phyloP scores from a whole-genome alignment of 176 grass and related monocot genomes.

The Cenchrus purpureus region DNA sequence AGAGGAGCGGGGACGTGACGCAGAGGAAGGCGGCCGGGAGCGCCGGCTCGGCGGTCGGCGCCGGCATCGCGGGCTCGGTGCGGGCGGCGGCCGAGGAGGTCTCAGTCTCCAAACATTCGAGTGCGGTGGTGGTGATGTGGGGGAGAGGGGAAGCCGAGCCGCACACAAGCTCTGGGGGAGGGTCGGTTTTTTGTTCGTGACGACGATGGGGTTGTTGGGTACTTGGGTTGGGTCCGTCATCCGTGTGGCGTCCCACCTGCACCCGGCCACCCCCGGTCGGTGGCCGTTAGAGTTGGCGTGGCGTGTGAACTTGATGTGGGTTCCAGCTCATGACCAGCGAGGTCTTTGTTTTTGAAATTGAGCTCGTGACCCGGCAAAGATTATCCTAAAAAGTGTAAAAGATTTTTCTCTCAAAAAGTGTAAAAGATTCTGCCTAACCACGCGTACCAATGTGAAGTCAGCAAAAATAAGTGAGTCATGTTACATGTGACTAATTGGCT shows the following conservation, averaged over 20 bases:
- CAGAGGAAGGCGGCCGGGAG: conserved; percentile 50
- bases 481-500: conserved; percentile 25
- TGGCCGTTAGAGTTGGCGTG: conserved; percentile 16
- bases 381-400: neutral
- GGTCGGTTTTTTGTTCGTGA: conserved; percentile 27
- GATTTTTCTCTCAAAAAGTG: neutral
- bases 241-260: neutral
- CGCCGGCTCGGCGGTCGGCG: conserved; percentile 38
- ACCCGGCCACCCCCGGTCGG: conserved; percentile 11
- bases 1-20: conserved; percentile 47
- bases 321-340: neutral
- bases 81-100: conserved; percentile 11
- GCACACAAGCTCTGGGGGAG: conserved; percentile 33
- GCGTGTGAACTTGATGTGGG: conserved; percentile 26
- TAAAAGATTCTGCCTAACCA: conserved; percentile 24
- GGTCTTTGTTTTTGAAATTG: neutral
- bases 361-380: neutral
- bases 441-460: neutral
- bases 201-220: neutral
- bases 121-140: neutral
- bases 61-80: conserved; percentile 50
- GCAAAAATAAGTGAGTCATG: neutral
- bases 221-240: neutral
- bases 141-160: conserved; percentile 44
- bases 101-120: conserved; percentile 14